These are phyloP conservation scores for Cryptosporidium parvum DNA, from an alignment of 169 alveolate genomes.

Conservation along the genomic window DNA sequence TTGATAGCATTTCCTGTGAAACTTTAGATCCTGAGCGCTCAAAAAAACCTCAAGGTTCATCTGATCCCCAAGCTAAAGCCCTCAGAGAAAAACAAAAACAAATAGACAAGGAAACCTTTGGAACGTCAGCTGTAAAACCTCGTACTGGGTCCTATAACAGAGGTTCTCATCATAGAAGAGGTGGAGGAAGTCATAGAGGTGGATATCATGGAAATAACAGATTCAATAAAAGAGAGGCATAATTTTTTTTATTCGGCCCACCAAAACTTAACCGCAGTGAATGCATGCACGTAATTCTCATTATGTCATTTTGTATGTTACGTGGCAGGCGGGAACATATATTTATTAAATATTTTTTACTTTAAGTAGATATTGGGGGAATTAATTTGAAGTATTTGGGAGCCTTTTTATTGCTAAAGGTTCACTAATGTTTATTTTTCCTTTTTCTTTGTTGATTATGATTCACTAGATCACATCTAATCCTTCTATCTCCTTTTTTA, in stretches of 20 bases:
- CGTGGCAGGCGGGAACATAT: not conserved
- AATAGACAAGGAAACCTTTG: constrained; percentile 70
- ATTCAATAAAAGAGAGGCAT: constrained; percentile 29
- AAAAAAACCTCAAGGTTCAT: constrained; percentile 17
- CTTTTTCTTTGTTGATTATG: not conserved
- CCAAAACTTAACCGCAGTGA: not conserved
- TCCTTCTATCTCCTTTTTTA: not conserved
- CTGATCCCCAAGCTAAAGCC: constrained; percentile 61
- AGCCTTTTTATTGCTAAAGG: not conserved
- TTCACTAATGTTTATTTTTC: not conserved
- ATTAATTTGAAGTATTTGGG: not conserved
- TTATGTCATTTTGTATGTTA: not conserved
- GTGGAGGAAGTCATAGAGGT: constrained; percentile 3
- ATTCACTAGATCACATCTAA: not conserved
- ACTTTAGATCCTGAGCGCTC: constrained; percentile 69
- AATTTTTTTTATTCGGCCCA: not conserved
- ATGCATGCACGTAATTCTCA: not conserved
- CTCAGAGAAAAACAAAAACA: constrained; percentile 51
- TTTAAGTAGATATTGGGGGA: not conserved
- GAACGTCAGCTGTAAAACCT: constrained; percentile 43
- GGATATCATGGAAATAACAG: constrained; percentile 9
- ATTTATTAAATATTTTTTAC: not conserved
- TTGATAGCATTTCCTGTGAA: constrained; percentile 71
- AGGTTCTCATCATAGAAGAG: constrained; percentile 27
- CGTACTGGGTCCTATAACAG: constrained; percentile 45